Conservation (phyloP, 2,329 filamentous ascomycete species). For the Colletotrichum lentis region DNA sequence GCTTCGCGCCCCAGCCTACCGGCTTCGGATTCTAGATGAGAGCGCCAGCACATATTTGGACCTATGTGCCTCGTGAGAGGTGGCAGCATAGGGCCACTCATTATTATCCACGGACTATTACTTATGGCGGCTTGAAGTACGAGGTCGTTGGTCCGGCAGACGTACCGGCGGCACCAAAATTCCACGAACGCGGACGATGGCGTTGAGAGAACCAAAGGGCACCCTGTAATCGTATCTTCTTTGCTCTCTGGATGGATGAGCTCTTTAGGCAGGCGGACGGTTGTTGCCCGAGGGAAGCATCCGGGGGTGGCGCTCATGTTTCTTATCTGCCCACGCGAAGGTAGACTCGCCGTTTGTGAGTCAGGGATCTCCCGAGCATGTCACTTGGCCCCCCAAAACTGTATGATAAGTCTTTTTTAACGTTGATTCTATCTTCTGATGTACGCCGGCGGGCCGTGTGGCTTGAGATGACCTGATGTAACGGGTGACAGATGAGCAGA, state of each 20-base stretch:
- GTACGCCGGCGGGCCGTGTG: not conserved
- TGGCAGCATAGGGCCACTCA: slow-evolving; percentile 7
- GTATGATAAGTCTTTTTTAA: slow-evolving; percentile 35
- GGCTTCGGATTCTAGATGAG: slow-evolving; percentile 69
- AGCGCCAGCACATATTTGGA: slow-evolving; percentile 28
- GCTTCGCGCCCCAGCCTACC: slow-evolving; percentile 87
- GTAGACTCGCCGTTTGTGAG: slow-evolving; percentile 35
- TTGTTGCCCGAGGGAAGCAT: slow-evolving; percentile 29
- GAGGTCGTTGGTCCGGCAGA: slow-evolving; percentile 7
- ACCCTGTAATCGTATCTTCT: slow-evolving; percentile 40
- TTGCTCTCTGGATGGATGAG: slow-evolving; percentile 36
- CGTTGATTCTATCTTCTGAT: slow-evolving; percentile 30
- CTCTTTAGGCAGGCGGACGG: slow-evolving; percentile 30
- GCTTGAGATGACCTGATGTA: not conserved
- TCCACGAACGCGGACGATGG: slow-evolving; percentile 36
- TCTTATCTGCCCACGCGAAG: slow-evolving; percentile 27
- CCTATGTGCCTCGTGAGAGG: slow-evolving; percentile 8
- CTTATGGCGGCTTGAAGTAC: slow-evolving; percentile 11
- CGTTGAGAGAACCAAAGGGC: slow-evolving; percentile 35
- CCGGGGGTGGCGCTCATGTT: slow-evolving; percentile 28
- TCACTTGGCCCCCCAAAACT: slow-evolving; percentile 30
- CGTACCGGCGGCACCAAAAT: slow-evolving; percentile 14
- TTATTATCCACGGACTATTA: slow-evolving; percentile 7
- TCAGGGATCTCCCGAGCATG: slow-evolving; percentile 27
- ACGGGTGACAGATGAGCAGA: not conserved